These are phyloP conservation scores for Debaryomyces castellii DNA, from an alignment of 805 yeast genomes.

Conservation along the genomic window DNA sequence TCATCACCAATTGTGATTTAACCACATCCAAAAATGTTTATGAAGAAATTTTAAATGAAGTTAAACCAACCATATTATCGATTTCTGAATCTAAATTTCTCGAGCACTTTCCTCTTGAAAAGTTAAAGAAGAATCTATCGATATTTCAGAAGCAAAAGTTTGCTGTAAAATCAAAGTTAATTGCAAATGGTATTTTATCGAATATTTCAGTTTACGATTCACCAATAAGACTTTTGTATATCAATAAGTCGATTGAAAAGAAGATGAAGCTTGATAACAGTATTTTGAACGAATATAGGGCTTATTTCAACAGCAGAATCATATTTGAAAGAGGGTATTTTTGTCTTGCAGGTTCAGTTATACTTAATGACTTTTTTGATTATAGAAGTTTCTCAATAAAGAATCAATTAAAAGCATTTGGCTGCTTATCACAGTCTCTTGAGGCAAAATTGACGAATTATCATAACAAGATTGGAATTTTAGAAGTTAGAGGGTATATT, in stretches of 20 bases:
- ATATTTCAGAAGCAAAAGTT: constrained; percentile 19
- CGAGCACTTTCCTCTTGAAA: constrained; percentile 14
- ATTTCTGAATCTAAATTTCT: constrained; percentile 21
- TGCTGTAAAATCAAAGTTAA: constrained; percentile 39
- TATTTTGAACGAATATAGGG: constrained; percentile 41
- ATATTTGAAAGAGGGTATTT: constrained; percentile 48
- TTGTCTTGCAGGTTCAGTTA: constrained; percentile 55
- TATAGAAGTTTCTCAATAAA: constrained; percentile 46
- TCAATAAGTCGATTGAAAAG: constrained; percentile 26
- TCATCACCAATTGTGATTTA: constrained; percentile 31
- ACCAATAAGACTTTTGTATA: constrained; percentile 41
- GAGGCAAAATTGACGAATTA: constrained; percentile 55
- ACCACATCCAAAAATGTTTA: constrained; percentile 13
- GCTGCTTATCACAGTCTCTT: constrained; percentile 58
- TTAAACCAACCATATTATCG: constrained; percentile 31
- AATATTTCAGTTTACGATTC: constrained; percentile 12
- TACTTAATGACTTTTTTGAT: constrained; percentile 61
- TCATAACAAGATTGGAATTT: constrained; percentile 44
- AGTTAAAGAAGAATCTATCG: constrained; percentile 4
- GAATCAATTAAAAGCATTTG: constrained; percentile 39
- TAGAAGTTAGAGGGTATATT: constrained; percentile 63
- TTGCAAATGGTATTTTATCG: constrained; percentile 52
- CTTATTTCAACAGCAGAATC: constrained; percentile 49
- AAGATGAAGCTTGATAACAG: constrained; percentile 15
- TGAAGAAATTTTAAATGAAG: constrained; percentile 10